Percentiles rank a stretch among this genome's conserved stretches.
phyloP scores from a whole-genome alignment of 768 basidiomycete genomes.

The Suillus alpinus region DNA sequence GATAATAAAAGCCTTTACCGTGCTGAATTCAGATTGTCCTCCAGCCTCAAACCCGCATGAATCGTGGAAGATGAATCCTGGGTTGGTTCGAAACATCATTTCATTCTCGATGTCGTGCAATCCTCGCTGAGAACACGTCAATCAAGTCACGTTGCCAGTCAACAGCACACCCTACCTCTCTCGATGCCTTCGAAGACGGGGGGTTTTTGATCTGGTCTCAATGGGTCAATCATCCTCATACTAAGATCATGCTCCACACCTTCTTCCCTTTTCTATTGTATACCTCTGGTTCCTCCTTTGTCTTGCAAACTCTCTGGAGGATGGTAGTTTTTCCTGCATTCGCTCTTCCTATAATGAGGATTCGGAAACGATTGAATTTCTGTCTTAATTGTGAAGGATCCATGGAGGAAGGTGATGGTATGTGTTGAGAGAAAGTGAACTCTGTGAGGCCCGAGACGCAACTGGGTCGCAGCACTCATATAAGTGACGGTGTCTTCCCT shows the following conservation, averaged over 20 bases:
- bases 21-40: constrained; percentile 23
- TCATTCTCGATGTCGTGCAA: constrained; percentile 25
- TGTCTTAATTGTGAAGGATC: neutral
- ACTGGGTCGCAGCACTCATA: too few species aligned
- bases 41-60: constrained; percentile 44
- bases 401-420: neutral
- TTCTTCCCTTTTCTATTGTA: constrained; percentile 14
- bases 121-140: too few species aligned
- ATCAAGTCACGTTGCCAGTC: too few species aligned
- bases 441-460: too few species aligned
- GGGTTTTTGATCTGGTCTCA: constrained; percentile 4
- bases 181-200: neutral
- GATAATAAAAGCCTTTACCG: constrained; percentile 31
- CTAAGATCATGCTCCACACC: constrained; percentile 11
- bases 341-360: constrained; percentile 39
- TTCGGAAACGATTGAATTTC: constrained; percentile 27
- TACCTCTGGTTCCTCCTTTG: constrained; percentile 31
- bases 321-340: constrained; percentile 42
- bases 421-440: too few species aligned
- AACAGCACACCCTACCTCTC: neutral
- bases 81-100: constrained; percentile 30
- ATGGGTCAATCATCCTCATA: neutral
- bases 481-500: too few species aligned
- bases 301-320: constrained; percentile 36
- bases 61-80: constrained; percentile 39